Conservation (phyloP, 257 asterid species). For the Linderniella brevidens region DNA sequence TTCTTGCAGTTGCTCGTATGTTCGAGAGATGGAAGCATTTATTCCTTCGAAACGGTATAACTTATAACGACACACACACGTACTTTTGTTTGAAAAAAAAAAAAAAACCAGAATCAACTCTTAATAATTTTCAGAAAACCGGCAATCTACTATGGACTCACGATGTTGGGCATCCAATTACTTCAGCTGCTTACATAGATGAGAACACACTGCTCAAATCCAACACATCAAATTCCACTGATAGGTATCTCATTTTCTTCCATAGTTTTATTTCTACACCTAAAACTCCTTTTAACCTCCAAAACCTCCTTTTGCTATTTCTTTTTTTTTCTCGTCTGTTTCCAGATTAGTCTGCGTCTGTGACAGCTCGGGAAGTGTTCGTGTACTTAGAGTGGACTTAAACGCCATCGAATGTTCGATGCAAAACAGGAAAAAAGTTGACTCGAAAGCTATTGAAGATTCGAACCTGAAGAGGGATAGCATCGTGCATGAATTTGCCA, state of each 20-base stretch:
- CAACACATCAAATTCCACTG: conserved; percentile 17
- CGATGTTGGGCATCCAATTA: conserved; percentile 44
- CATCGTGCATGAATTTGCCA: conserved; percentile 43
- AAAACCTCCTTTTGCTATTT: conserved; percentile 1
- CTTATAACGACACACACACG: not conserved
- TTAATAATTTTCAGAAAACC: conserved; percentile 30
- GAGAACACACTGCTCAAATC: conserved; percentile 34
- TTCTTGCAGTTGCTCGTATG: conserved; percentile 58
- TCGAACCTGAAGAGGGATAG: conserved; percentile 11
- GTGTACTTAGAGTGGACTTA: conserved; percentile 26
- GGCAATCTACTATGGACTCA: conserved; percentile 68
- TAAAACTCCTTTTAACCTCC: conserved; percentile 4
- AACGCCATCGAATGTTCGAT: conserved; percentile 12
- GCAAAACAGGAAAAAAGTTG: conserved; percentile 14
- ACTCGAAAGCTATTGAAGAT: conserved; percentile 12
- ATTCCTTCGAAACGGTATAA: conserved; percentile 65
- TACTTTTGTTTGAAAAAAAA: not conserved
- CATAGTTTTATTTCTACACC: not conserved
- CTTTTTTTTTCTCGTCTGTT: conserved; percentile 3
- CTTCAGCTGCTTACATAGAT: conserved; percentile 70
- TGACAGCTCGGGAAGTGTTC: conserved; percentile 59
- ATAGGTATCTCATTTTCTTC: conserved; percentile 27
- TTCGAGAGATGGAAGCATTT: conserved; percentile 73
- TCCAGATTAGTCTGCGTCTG: conserved; percentile 64
- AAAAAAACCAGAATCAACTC: not conserved